Evolutionary conservation across 352 stramenopile genomes (phyloP), one percentile per base, ranked within the genome.

Genomic region (Phytophthora megakarya): DNA sequence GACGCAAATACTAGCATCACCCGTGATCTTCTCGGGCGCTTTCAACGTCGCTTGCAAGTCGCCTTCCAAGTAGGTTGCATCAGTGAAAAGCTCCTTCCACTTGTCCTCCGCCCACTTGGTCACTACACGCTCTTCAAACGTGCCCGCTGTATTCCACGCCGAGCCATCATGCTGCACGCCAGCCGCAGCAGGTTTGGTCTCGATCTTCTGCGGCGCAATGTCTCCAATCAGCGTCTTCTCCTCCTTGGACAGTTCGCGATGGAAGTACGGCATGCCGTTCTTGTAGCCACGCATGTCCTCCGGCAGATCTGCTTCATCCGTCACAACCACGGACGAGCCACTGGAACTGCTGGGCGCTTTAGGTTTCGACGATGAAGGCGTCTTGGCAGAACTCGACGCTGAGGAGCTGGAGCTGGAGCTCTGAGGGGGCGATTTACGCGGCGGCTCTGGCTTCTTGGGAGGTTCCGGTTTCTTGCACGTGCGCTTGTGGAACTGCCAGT

Each of bases 201-300:
- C 79, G 32, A 93, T 87, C 67, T 93, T 93, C 74, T 96, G 87
- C 0, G 87, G 89, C 30, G 86, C 84, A 62, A 95, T 98, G 73
- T 99, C 98, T 54, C 98, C 96, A 58, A 98, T 98, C 71, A 99
- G 91, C 40, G 73, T 82, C 69, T 98, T 98, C 33, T 97, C 93
- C 59, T 99, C 88, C 67, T 98, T 95, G 10, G 90, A 96, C 32
- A 99, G 75, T 72, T 99, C 97, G 60, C 97, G 93, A 73, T 99
- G 97, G 78, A 99, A 99, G 67, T 98, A 99, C 22, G 86, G 86
- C 45, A 93, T 26, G 0, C 86, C 86, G 54, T 95, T 93, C 80
- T 92, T 93, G 73, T 95, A 95, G 19, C 86, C 86, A 21, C 79
- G 76, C 61, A 90, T 72, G 21, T 93, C 67, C 15, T 70, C 35